Evolutionary conservation across 2,329 filamentous ascomycete genomes (phyloP), one percentile per base, ranked within the genome.

Genomic region (Aspergillus niger): DNA sequence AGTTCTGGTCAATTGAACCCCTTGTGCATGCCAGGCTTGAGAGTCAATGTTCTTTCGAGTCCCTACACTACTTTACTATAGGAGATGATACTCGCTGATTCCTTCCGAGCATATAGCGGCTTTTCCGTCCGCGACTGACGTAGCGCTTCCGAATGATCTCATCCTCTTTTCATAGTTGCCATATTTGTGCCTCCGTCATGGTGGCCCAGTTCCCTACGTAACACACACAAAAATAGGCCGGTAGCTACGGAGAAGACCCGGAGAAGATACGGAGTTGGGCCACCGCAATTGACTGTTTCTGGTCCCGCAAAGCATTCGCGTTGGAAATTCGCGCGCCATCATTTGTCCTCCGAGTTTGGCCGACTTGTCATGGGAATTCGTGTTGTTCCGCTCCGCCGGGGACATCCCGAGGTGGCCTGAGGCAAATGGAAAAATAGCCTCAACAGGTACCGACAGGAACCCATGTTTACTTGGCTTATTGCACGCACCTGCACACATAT

Each of bases 371-470:
- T 24, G 41, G 41, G 38, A 47, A 24, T 36, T 26, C 58, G 41
- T 50, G 51, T 65, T 65, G 60, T 57, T 41, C 57, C 55, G 57
- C 51, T 60, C 59, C 43, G 38, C 60, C 61, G 59, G 59, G 43
- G 36, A 58, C 57, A 47, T 15, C 49, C 61, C 63, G 61, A 58
- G 24, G 47, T 59, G 36, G 60, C 65, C 65, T 62, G 62, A 66
- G 61, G 61, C 63, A 53, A 47, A 32, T 39, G 15, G 13, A 5
- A 20, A 20, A 28, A 20, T 8, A 43, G 13, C 51, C 32, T 24
- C 17, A 10, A 43, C 39, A 43, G n/a, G 39, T 5, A 43, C 39
- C n/a, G 36, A 38, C 15, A 43, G n/a, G 39, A 22, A 22, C 5
- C 20, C 20, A 20, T 20, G 8, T 11, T 6, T 11, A 22, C 41